Conservation (phyloP, 2,329 filamentous ascomycete genomes). For the Fusarium brevicatenulatum region DNA sequence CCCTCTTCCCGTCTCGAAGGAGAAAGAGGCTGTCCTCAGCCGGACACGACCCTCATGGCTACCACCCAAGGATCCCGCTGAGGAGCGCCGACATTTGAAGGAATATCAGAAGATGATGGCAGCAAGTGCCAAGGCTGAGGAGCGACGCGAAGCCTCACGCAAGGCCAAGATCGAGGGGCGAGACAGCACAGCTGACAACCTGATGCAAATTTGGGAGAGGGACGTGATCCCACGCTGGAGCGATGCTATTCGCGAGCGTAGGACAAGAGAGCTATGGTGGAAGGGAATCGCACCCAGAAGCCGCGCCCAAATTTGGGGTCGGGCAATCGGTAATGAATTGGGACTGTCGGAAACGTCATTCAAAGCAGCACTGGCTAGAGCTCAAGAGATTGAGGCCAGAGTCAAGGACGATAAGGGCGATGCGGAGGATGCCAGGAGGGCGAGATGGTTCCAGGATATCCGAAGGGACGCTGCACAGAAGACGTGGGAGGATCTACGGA, state of each 20-base stretch:
- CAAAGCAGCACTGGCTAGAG: slow-evolving; percentile 74
- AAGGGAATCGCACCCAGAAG: slow-evolving; percentile 77
- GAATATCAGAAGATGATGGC: slow-evolving; percentile 88
- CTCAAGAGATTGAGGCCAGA: slow-evolving; percentile 68
- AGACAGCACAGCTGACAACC: slow-evolving; percentile 64
- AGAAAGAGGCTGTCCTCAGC: slow-evolving; percentile 85
- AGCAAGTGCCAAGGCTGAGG: slow-evolving; percentile 67
- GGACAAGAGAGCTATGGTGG: slow-evolving; percentile 85
- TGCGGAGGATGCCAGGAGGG: slow-evolving; percentile 65
- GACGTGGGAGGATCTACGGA: slow-evolving; percentile 77
- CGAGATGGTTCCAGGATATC: slow-evolving; percentile 71
- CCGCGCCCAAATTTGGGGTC: slow-evolving; percentile 75
- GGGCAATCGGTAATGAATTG: slow-evolving; percentile 78
- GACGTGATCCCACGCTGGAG: slow-evolving; percentile 82
- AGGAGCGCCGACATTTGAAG: slow-evolving; percentile 88
- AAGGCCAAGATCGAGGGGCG: slow-evolving; percentile 62
- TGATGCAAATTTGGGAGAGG: slow-evolving; percentile 76
- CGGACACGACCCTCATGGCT: slow-evolving; percentile 86
- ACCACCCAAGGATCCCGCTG: slow-evolving; percentile 86
- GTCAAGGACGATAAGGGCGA: slow-evolving; percentile 62
- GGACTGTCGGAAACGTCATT: slow-evolving; percentile 75
- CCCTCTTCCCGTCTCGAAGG: slow-evolving; percentile 83
- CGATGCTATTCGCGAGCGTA: slow-evolving; percentile 72
- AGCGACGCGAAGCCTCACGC: slow-evolving; percentile 65
- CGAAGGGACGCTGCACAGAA: slow-evolving; percentile 69